Base-by-base conservation (phyloP, 345 rosid genomes). In the Cardiospermum halicacabum region DNA sequence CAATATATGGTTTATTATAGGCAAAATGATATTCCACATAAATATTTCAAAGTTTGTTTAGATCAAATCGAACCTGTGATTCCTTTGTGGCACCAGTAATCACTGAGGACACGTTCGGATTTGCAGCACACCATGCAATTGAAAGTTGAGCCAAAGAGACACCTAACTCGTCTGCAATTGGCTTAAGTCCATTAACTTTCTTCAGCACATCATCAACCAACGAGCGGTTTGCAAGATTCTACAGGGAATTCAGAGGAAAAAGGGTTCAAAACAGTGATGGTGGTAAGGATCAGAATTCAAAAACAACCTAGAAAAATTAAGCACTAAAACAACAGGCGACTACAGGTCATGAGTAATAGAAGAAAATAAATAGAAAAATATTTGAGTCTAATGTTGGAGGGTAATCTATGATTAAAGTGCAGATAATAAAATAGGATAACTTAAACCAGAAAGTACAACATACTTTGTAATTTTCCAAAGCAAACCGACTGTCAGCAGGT, bases 81-180 rank as follows among this genome's bases (percentile, higher is more conserved):
- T 94, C 97, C 77, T 88, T 94, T 32, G 99, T 94, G 61, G 99
- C 97, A 75, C 97, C 96, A 2, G 99, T 91, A 58, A 91, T 87
- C 28, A 94, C 96, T 1, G 99, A 89, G 47, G 99, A 91, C 22
- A 94, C 97, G 61, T 91, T 91, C 56, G 96, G 97, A 75, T 94
- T 94, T 49, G 89, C 77, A 67, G 99, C 99, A 78, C 97, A 94
- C 99, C 99, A 94, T 3, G 97, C 99, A 71, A 94, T 89, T 11
- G 97, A 87, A 65, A 94, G 96, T 76, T 94, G 99, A 78, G 99
- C 85, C 58, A 89, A 77, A 18, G 97, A 81, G 32, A 91, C 97
- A 55, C 97, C 99, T 30, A 94, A 87, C 73, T 94, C 99, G 80
- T 94, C 99, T 24, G 99, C 97, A 72, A 94, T 85, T 22, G 97